Percentiles rank a stretch among this genome's conserved stretches.
phyloP scores from a whole-genome alignment of 1,284 basidiomycete species.

The Malassezia nana region DNA sequence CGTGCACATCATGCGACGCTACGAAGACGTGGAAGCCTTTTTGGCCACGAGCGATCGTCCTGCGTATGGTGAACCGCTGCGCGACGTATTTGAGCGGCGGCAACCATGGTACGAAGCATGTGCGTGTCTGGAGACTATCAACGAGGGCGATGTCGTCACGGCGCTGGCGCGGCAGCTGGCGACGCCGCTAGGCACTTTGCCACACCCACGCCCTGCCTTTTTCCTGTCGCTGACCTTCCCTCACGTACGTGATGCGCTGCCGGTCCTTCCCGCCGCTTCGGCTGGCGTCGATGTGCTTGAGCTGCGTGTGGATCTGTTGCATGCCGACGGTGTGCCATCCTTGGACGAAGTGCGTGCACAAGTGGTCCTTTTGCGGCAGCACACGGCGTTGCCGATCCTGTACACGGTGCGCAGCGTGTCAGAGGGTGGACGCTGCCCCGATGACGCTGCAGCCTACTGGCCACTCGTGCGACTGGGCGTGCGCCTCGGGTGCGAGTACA shows the following conservation, averaged over 20 bases:
- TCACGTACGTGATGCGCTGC: constrained; percentile 64
- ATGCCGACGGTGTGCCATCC: constrained; percentile 57
- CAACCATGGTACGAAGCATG: constrained; percentile 81
- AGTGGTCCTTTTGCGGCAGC: constrained; percentile 66
- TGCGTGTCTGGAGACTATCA: constrained; percentile 58
- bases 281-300: constrained; percentile 87
- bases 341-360: constrained; percentile 69
- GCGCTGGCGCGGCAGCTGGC: constrained; percentile 7
- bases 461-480: constrained; percentile 70
- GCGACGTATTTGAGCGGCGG: constrained; percentile 71
- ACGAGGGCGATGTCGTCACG: constrained; percentile 1
- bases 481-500: constrained; percentile 76
- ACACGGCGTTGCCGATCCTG: constrained; percentile 73
- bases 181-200: background rate
- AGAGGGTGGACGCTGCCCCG: constrained; percentile 87
- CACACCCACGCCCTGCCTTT: constrained; percentile 55
- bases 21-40: constrained; percentile 65
- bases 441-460: constrained; percentile 64
- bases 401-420: constrained; percentile 79
- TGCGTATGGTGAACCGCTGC: constrained; percentile 60
- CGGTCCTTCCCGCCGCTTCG: constrained; percentile 62
- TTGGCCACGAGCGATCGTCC: constrained; percentile 74
- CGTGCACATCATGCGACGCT: constrained; percentile 62
- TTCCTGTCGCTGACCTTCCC: constrained; percentile 90
- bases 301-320: constrained; percentile 80